Evolutionary conservation across 352 stramenopile genomes (phyloP), one percentile per base, ranked within the genome.

Genomic region (Blastocystis sp.): DNA sequence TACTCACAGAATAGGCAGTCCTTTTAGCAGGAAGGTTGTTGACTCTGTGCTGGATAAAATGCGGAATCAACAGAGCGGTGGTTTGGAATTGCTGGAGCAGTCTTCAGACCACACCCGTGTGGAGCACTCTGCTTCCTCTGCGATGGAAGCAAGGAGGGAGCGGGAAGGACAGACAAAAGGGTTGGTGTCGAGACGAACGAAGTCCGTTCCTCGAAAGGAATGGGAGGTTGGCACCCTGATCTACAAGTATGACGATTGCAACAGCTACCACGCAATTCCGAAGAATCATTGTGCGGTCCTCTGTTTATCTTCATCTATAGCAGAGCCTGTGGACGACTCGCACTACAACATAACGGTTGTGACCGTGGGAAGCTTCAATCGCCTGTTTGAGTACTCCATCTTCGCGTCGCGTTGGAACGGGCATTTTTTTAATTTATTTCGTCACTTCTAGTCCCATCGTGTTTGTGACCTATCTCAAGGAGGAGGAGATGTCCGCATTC

Each of bases 391-490:
- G n/a, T 41, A 62, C 21, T 48, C 69, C 5, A 79, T 79, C 56
- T 60, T 64, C 21, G 69, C 69, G 5, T 48, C 19, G 11, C 41
- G 69, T 2, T 84, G 74, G 74, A 69, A 84, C 34, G 74, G 74
- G 74, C 69, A 52, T 2, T 17, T 7, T 7, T 11, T 38, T n/a
- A 2, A 21, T 2, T 19, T 45, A 10, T 4, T 21, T 2, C 48
- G 28, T 84, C 21, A 84, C 34, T n/a, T 4, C 23, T 67, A 84
- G 74, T 48, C 74, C 74, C 19, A 69, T 84, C 53, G 52, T 84
- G 10, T 84, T 84, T 59, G 74, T 84, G 5, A 70, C 66, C 2
- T 56, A 84, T 69, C 61, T 84, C 17, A 67, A 69, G 40, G 74
- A 84, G 45, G 53, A 84, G 34, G 74, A 84, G 43, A 5, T 56